phyloP scores from a whole-genome alignment of 192 early-diverging fungal species.

The Polychytrium aggregatum region DNA sequence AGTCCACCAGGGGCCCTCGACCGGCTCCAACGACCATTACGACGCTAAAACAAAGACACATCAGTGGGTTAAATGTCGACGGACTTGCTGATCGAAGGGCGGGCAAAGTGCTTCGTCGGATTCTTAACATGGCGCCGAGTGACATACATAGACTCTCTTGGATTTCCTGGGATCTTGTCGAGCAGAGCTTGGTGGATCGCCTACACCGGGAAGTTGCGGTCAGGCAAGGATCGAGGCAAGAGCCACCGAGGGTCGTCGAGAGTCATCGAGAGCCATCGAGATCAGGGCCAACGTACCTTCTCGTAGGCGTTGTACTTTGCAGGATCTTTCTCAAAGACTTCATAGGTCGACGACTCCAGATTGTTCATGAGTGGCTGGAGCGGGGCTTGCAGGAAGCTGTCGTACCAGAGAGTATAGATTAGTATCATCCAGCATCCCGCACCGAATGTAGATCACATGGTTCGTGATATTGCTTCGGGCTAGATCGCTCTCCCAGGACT shows the following conservation, averaged over 20 bases:
- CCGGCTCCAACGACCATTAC: slow-evolving; percentile 94
- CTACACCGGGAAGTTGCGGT: background rate
- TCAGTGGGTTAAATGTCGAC: too few relatives aligned
- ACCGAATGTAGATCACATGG: slow-evolving; percentile 14
- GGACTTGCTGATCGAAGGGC: too few relatives aligned
- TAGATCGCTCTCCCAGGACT: too few relatives aligned
- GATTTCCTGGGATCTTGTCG: slow-evolving; percentile 19
- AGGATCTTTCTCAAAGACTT: slow-evolving; percentile 91
- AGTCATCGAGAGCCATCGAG: background rate
- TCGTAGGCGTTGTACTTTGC: slow-evolving; percentile 92
- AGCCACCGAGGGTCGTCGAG: too few relatives aligned
- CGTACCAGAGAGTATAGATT: too few relatives aligned
- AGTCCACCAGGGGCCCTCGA: slow-evolving; percentile 85
- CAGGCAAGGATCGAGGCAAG: background rate
- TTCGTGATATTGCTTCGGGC: slow-evolving; percentile 26
- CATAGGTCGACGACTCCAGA: slow-evolving; percentile 85
- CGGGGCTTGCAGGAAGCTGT: slow-evolving; percentile 68
- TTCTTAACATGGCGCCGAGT: too few relatives aligned
- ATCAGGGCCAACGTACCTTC: slow-evolving; percentile 39
- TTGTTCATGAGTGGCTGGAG: slow-evolving; percentile 92
- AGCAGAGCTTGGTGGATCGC: slow-evolving; percentile 13
- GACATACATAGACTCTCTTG: too few relatives aligned
- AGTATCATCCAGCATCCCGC: too few relatives aligned
- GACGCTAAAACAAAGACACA: slow-evolving; percentile 28
- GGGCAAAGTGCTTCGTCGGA: too few relatives aligned